Evolutionary conservation across 192 early-diverging fungal genomes (phyloP), one percentile per base, ranked within the genome.

Genomic region (Linnemannia elongata): DNA sequence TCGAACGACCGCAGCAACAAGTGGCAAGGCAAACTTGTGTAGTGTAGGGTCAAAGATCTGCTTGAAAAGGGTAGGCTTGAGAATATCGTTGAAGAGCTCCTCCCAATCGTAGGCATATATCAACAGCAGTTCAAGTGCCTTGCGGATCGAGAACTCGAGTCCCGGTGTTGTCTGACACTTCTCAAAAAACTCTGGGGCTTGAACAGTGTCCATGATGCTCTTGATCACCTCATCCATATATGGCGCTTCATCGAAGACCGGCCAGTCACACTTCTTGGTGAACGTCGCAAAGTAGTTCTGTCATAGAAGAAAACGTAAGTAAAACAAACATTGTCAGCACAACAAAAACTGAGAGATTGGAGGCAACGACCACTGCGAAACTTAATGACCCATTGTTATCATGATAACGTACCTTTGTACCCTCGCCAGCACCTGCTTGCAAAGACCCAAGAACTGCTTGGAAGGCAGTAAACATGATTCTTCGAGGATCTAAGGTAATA

Each of bases 81-180:
- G 36, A 47, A 68, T 75, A 18, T 81, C 63, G 44, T 81, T 81
- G 73, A 75, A 87, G 4, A 87, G 55, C 44, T 87, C 85, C 24
- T 63, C 44, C 80, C 85, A 81, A 6, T 78, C 80, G 18, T 78
- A 81, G 22, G 71, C 79, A 44, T 87, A 80, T 3, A 87, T 22
- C 20, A 87, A 47, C 7, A 87, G 44, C 27, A 87, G 60, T 45
- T 87, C 85, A 10, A 87, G 76, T 4, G 79, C 79, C 68, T 81
- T 87, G n/a, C 72, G 71, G 20, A 75, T 24, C 7, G 76, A 44
- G 27, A 87, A 87, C 18, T 72, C 44, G 8, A 54, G 55, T 2
- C 80, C 80, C 1, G 55, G 75, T 24, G n/a, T 55, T 10, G 45
- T 49, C 3, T 54, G 35, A 30, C 76, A 74, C 9, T 66, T 49